A percentile compares a stretch with the other conserved stretches of the same genome.
These are phyloP conservation scores for Fusarium sp. DNA, from an alignment of 2,329 filamentous ascomycete genomes.

Conservation along the genomic window DNA sequence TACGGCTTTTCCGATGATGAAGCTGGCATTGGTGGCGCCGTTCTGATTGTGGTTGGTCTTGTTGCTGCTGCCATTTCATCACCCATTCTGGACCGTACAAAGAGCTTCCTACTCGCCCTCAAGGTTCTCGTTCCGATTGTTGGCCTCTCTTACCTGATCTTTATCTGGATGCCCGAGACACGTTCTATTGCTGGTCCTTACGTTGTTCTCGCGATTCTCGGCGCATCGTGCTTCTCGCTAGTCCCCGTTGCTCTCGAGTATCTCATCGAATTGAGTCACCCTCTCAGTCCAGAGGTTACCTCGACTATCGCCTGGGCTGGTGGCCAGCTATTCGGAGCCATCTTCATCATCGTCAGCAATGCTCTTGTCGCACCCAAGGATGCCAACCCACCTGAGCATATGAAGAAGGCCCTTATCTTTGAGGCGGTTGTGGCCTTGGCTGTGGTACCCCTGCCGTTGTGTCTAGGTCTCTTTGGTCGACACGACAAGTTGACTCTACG, in stretches of 20 bases:
- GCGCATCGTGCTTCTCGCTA: constrained; percentile 82
- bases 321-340: constrained; percentile 85
- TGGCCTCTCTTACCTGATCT: constrained; percentile 77
- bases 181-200: constrained; percentile 76
- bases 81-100: constrained; percentile 87
- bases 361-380: constrained; percentile 70
- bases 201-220: constrained; percentile 79
- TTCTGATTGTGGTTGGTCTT: constrained; percentile 91
- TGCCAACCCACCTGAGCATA: constrained; percentile 73
- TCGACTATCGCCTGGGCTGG: constrained; percentile 87
- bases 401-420: constrained; percentile 82
- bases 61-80: constrained; percentile 80
- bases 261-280: constrained; percentile 87
- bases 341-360: constrained; percentile 87
- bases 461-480: constrained; percentile 77
- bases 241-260: constrained; percentile 90
- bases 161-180: constrained; percentile 81
- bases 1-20: constrained; percentile 87
- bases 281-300: constrained; percentile 86
- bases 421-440: constrained; percentile 77
- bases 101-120: constrained; percentile 80
- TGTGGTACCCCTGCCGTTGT: constrained; percentile 75
- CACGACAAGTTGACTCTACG: constrained; percentile 62
- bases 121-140: constrained; percentile 81
- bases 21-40: constrained; percentile 88